Percentiles rank a stretch among this genome's conserved stretches.
These are phyloP conservation scores for Licmophora abbreviata DNA, from an alignment of 108 stramenopile genomes.

Conservation along the genomic window DNA sequence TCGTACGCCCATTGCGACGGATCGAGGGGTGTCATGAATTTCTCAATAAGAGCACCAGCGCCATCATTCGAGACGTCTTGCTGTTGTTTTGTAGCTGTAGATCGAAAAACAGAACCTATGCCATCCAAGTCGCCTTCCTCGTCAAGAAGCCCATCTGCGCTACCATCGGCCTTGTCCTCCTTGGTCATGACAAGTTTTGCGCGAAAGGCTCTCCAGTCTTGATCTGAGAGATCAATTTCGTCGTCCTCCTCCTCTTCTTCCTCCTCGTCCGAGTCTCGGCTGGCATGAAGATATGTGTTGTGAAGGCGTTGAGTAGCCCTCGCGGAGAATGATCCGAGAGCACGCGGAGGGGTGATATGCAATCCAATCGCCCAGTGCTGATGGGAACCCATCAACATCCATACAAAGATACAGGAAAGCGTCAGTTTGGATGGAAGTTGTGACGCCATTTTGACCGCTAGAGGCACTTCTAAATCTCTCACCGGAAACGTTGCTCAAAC, in stretches of 20 bases:
- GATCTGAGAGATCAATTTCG: constrained; percentile 11
- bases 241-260: constrained; percentile 7
- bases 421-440: too few species aligned
- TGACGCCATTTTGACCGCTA: too few species aligned
- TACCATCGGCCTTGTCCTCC: background rate
- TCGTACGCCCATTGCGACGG: constrained; percentile 74
- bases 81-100: background rate
- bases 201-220: constrained; percentile 63
- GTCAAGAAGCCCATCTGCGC: background rate
- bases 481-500: too few species aligned
- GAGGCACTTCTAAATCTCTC: too few species aligned
- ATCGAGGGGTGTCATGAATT: constrained; percentile 19
- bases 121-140: constrained; percentile 64
- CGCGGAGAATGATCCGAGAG: too few species aligned
- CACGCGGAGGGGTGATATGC: too few species aligned
- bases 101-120: constrained; percentile 49
- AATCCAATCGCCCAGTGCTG: too few species aligned
- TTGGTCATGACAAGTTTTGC: constrained; percentile 37
- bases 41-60: background rate
- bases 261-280: constrained; percentile 2
- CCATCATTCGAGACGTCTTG: background rate
- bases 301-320: too few species aligned
- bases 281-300: too few species aligned
- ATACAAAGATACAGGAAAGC: too few species aligned
- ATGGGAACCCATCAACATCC: too few species aligned